Percentiles rank a stretch among this genome's conserved stretches.
phyloP scores from a whole-genome alignment of 176 grass and related monocot genomes.

The Paspalum vaginatum region DNA sequence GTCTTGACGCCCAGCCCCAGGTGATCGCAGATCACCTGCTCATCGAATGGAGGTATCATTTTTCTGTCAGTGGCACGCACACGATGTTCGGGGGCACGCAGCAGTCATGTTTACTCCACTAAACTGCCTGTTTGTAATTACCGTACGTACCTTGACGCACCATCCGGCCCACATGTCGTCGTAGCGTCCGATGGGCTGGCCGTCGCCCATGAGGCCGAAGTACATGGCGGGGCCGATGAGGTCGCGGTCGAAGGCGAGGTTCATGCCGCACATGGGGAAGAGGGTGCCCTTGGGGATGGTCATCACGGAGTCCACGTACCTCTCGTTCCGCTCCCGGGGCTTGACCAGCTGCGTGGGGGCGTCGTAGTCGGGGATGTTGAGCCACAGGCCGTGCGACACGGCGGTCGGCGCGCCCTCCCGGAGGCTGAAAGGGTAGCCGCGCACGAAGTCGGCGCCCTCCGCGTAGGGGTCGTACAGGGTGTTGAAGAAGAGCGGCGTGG shows the following conservation, averaged over 20 bases:
- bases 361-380: conserved; percentile 75
- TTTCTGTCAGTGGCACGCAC: too few species aligned
- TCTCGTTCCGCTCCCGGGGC: conserved; percentile 62
- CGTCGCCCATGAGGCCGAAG: conserved; percentile 77
- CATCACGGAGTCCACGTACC: conserved; percentile 71
- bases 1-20: conserved; percentile 61
- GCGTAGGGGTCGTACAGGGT: conserved; percentile 61
- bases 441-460: conserved; percentile 67
- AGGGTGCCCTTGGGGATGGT: conserved; percentile 70
- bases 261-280: conserved; percentile 79
- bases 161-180: conserved; percentile 81
- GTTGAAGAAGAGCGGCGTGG: conserved; percentile 78
- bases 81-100: too few species aligned
- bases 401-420: conserved; percentile 58
- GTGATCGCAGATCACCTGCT: conserved; percentile 65
- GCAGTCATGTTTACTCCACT: too few species aligned
- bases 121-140: too few species aligned
- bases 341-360: conserved; percentile 77
- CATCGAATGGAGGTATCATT: too few species aligned
- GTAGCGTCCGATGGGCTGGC: conserved; percentile 73
- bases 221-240: conserved; percentile 76
- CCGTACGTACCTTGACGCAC: conserved; percentile 58
- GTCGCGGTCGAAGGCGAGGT: conserved; percentile 69
- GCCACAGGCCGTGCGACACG: conserved; percentile 59
- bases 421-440: conserved; percentile 74